phyloP scores from a whole-genome alignment of 1,284 basidiomycete species.

The Sanguinoderma infundibulare region DNA sequence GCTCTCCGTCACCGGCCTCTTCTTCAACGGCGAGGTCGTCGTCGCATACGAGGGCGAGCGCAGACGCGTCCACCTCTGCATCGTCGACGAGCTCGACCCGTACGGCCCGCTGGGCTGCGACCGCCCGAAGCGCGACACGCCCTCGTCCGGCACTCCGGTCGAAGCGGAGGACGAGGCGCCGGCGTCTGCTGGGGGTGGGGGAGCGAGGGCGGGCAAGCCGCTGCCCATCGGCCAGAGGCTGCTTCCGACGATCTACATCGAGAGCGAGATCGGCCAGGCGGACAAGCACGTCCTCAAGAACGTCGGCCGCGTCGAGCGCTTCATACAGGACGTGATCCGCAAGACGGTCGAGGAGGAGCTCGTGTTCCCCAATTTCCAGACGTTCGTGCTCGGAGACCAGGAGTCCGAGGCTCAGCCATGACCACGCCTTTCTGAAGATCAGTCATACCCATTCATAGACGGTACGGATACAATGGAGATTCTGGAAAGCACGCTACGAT shows the following conservation, averaged over 20 bases:
- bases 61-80: conserved; percentile 83
- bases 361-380: conserved; percentile 94
- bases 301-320: conserved; percentile 94
- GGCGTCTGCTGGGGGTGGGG: conserved; percentile 32
- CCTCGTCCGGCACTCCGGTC: conserved; percentile 34
- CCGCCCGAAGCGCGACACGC: conserved; percentile 51
- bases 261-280: conserved; percentile 95
- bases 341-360: conserved; percentile 95
- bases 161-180: conserved; percentile 46
- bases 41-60: conserved; percentile 90
- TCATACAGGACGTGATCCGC: conserved; percentile 93
- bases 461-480: background rate
- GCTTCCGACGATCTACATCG: conserved; percentile 91
- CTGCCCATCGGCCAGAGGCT: conserved; percentile 83
- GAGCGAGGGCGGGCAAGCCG: conserved; percentile 49
- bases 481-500: background rate
- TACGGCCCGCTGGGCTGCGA: conserved; percentile 67
- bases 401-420: conserved; percentile 9
- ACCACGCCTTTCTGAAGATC: background rate
- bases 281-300: conserved; percentile 97
- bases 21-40: conserved; percentile 87
- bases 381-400: conserved; percentile 63
- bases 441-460: background rate
- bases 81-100: conserved; percentile 85
- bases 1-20: conserved; percentile 86